phyloP scores from a whole-genome alignment of 164 flowering plant genomes.

The Tinospora cordifolia region DNA sequence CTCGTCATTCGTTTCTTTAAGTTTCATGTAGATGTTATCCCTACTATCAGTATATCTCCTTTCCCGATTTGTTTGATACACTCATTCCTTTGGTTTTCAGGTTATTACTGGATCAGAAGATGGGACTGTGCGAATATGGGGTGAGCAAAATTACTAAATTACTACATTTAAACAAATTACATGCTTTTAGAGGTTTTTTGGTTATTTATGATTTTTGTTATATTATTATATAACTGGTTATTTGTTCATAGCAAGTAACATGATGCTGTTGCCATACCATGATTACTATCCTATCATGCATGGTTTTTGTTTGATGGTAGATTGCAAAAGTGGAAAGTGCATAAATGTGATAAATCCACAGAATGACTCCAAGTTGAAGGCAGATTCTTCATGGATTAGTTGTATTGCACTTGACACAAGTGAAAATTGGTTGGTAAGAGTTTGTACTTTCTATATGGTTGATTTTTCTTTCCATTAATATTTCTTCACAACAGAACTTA shows the following conservation, averaged over 20 bases:
- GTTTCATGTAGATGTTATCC: neutral
- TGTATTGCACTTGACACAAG: constrained; percentile 82
- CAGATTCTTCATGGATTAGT: constrained; percentile 45
- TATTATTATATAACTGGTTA: neutral
- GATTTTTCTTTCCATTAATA: neutral
- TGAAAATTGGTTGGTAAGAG: constrained; percentile 96
- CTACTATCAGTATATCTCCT: neutral
- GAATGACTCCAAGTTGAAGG: constrained; percentile 35
- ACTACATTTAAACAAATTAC: neutral
- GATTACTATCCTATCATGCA: constrained; percentile 1
- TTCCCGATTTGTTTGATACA: constrained; percentile 6
- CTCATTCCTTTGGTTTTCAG: constrained; percentile 34
- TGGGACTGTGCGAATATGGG: constrained; percentile 92
- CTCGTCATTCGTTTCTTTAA: neutral
- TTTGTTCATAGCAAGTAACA: neutral
- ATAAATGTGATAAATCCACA: constrained; percentile 43
- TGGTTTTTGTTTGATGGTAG: constrained; percentile 28
- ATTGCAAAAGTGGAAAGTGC: constrained; percentile 88
- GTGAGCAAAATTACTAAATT: constrained; percentile 29
- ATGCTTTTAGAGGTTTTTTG: neutral
- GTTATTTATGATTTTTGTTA: neutral
- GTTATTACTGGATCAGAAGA: constrained; percentile 96
- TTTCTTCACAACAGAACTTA: neutral
- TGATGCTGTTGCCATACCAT: neutral
- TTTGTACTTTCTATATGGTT: constrained; percentile 2